Conservation (phyloP, 148 eudicot genomes). For the Rhododendron ovatum region DNA sequence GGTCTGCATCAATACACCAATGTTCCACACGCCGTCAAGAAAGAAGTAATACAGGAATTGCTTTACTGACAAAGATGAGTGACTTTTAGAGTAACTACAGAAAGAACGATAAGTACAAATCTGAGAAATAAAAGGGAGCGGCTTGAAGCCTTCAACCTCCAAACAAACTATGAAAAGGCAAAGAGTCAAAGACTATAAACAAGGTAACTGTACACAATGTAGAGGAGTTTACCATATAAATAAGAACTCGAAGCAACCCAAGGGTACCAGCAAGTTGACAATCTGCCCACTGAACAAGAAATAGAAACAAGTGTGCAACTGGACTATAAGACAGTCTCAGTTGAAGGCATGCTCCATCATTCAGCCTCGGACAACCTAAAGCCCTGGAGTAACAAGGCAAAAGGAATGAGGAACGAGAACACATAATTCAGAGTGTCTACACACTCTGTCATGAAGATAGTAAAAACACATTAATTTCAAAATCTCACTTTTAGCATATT, state of each 20-base stretch:
- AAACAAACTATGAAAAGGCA: not conserved
- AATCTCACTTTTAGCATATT: not conserved
- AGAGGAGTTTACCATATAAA: conserved; percentile 26
- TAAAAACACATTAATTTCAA: not conserved
- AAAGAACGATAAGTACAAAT: not conserved
- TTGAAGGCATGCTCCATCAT: conserved; percentile 36
- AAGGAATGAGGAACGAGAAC: not conserved
- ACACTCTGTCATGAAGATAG: not conserved
- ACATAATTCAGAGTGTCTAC: not conserved
- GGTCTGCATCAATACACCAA: conserved; percentile 34
- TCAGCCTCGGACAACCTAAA: conserved; percentile 16
- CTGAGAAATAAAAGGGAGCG: not conserved
- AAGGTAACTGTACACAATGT: not conserved
- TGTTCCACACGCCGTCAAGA: not conserved
- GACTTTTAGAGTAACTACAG: not conserved
- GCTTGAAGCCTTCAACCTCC: not conserved
- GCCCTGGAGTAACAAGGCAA: conserved; percentile 20
- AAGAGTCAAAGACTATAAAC: not conserved
- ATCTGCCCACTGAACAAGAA: conserved; percentile 31
- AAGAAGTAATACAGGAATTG: conserved; percentile 4
- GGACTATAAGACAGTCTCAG: conserved; percentile 32
- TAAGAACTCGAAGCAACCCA: conserved; percentile 31
- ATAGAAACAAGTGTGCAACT: conserved; percentile 24
- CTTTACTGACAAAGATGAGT: not conserved
- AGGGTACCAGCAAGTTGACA: conserved; percentile 34